phyloP scores from a whole-genome alignment of 306 rosid species.

The Canavalia ensiformis region DNA sequence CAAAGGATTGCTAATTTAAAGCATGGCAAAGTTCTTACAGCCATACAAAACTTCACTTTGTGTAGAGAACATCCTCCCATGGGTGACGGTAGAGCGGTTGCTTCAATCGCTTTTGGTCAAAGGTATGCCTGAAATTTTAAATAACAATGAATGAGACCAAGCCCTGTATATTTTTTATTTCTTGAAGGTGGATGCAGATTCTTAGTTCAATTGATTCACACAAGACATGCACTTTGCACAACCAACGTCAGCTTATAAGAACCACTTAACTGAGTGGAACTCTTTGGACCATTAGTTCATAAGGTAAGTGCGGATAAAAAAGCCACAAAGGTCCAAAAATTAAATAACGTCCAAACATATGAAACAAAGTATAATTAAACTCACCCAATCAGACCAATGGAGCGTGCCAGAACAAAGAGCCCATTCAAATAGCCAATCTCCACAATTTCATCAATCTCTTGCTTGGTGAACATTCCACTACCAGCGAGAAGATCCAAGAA shows the following conservation, averaged over 20 bases:
- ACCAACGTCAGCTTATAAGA: slow-evolving; percentile 32
- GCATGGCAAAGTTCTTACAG: slow-evolving; percentile 38
- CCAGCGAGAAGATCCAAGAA: slow-evolving; percentile 99
- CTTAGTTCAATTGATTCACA: slow-evolving; percentile 24
- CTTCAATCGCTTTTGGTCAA: slow-evolving; percentile 99
- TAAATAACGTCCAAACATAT: slow-evolving; percentile 10
- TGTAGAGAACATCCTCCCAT: slow-evolving; percentile 99
- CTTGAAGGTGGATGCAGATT: slow-evolving; percentile 1
- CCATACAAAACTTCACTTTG: slow-evolving; percentile 68
- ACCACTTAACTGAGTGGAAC: slow-evolving; percentile 48
- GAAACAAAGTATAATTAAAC: slow-evolving; percentile 46
- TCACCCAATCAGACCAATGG: slow-evolving; percentile 98
- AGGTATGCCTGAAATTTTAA: slow-evolving; percentile 82
- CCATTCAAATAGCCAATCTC: slow-evolving; percentile 98
- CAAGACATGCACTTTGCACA: slow-evolving; percentile 3
- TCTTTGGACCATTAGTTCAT: slow-evolving; percentile 19
- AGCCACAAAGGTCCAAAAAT: slow-evolving; percentile 42
- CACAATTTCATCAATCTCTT: slow-evolving; percentile 90
- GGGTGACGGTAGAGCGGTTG: slow-evolving; percentile 99
- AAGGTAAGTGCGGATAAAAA: slow-evolving; percentile 44
- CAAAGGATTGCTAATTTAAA: slow-evolving; percentile 42
- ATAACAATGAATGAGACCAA: slow-evolving; percentile 38
- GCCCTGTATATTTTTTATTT: background rate
- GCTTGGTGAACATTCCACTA: slow-evolving; percentile 95
- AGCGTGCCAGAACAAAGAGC: slow-evolving; percentile 94